Evolutionary conservation across 768 basidiomycete genomes (phyloP).

Genomic region (Dentipellis fragilis): DNA sequence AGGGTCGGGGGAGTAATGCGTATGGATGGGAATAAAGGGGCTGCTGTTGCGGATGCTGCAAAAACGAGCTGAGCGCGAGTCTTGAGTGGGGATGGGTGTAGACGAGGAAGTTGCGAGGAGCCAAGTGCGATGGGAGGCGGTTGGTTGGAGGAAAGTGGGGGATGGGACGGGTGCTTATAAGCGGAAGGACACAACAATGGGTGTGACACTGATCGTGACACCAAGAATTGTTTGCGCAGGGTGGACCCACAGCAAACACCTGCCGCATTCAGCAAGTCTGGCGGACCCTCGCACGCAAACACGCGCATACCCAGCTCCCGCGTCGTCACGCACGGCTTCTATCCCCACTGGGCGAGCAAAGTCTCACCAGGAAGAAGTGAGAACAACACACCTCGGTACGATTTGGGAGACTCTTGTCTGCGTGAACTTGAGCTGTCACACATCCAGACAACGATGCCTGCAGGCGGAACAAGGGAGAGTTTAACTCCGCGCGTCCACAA

Average conservation of each 20-base stretch:
- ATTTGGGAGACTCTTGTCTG: too few species aligned
- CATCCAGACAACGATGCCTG: too few species aligned
- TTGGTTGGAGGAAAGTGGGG: not conserved
- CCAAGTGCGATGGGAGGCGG: not conserved
- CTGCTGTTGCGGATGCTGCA: not conserved
- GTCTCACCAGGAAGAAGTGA: too few species aligned
- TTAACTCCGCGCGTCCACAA: too few species aligned
- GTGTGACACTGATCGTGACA: not conserved
- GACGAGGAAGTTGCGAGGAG: not conserved
- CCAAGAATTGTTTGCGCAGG: not conserved
- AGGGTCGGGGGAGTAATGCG: not conserved
- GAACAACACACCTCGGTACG: too few species aligned
- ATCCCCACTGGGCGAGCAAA: too few species aligned
- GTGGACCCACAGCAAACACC: not conserved
- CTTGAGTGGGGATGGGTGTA: not conserved
- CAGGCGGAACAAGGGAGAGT: too few species aligned
- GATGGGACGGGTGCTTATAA: not conserved
- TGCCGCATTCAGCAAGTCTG: slow-evolving; percentile 1
- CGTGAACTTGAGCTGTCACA: too few species aligned
- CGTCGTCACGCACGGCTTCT: too few species aligned
- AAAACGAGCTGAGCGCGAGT: not conserved
- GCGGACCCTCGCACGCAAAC: not conserved
- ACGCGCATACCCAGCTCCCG: too few species aligned
- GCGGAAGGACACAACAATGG: not conserved
- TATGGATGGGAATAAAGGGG: not conserved